Conservation (phyloP, 306 rosid genomes). For the Sicyos baderoa region DNA sequence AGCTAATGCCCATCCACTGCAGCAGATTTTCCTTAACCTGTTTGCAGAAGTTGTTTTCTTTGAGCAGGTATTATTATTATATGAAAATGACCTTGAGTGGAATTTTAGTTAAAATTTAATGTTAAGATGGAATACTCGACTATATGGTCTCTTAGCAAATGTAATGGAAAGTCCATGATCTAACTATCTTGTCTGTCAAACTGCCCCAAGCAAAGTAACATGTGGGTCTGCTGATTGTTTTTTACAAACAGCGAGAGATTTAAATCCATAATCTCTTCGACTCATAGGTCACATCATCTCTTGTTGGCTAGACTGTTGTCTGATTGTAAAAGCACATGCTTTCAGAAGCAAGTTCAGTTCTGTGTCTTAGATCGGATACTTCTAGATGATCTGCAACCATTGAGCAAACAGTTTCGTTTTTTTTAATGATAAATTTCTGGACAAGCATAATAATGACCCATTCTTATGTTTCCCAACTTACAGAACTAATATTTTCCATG, state of each 20-base stretch:
- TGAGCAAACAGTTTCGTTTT: neutral
- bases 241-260: too few relatives aligned
- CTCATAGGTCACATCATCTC: too few relatives aligned
- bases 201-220: neutral
- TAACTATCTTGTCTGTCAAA: neutral
- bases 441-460: neutral
- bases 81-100: neutral
- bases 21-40: conserved; percentile 85
- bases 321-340: neutral
- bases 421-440: neutral
- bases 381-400: neutral
- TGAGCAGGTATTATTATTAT: conserved; percentile 72
- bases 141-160: neutral
- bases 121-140: neutral
- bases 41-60: conserved; percentile 78
- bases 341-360: neutral
- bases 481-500: neutral
- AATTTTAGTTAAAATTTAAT: conserved; percentile 12
- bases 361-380: neutral
- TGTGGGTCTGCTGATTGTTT: neutral
- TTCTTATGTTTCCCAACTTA: neutral
- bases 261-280: too few relatives aligned
- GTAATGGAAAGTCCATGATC: neutral
- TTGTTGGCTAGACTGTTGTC: neutral
- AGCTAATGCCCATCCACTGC: conserved; percentile 89